Evolutionary conservation across 306 rosid genomes (phyloP), one percentile per base, ranked within the genome.

Genomic region (Rosa rugosa): DNA sequence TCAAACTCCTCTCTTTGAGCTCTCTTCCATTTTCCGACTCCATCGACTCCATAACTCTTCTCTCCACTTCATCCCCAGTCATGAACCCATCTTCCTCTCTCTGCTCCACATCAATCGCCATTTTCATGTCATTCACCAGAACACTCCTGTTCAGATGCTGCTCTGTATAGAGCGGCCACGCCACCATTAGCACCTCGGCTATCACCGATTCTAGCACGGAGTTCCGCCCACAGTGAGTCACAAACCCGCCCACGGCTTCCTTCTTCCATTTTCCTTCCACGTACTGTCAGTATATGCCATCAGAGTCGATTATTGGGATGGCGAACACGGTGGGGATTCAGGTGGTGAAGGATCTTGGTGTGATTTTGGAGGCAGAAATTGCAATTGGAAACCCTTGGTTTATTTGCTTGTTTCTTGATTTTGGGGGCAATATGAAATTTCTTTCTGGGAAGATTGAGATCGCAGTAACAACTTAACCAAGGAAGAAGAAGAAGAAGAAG

Each of bases 221-320:
- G 70, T 84, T 84, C 83, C 83, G 81, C 20, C 87, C 87, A 6
- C 87, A 84, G 41, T 84, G 87, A 4, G 83, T 84, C 81, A 84
- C 83, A 8, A 84, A 84, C 40, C 81, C 85, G 0, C 86, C 88
- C 14, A 82, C 82, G 0, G 86, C 42, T 73, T 79, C 77, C 68
- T 76, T 77, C n/a, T 40, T 72, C 53, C 34, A 31, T 31, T 31
- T 31, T 31, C 34, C 34, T 31, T 31, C 34, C 34, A 31, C 2
- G 34, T 31, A 31, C 34, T 31, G 34, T 27, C 34, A 31, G 34
- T 31, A 31, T 31, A 31, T 31, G 34, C 3, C 3, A 2, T 31
- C 34, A 2, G 34, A 31, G 34, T 31, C 34, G 34, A 31, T 31
- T 31, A 31, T 31, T 31, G 34, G 34, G 34, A 31, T 2, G 34